Base-by-base conservation (phyloP, 441 rosid species). In the Gossypium lobatum region DNA sequence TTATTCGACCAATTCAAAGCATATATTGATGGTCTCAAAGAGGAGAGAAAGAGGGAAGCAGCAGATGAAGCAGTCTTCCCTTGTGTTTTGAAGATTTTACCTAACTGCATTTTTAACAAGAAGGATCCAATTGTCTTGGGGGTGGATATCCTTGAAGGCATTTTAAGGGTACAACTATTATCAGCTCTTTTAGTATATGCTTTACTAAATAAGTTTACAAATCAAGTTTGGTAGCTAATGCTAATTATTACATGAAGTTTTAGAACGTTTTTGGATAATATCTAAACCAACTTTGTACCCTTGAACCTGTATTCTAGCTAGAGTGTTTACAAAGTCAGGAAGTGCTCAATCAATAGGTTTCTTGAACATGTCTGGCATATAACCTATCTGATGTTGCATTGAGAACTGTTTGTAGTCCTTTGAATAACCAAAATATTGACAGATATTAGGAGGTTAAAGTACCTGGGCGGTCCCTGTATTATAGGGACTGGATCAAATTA, bases 1-100 rank as follows among this genome's bases (percentile, higher is more conserved):
- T 82, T 93, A 48, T 90, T 93, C 76, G 97, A 95, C 77, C 99
- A 86, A 78, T 95, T 93, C 75, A 88, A 89, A 82, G 98, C 93
- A n/a, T 95, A 91, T 79, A 91, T 90, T 54, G 89, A 85, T 72
- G 87, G 83, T 55, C 84, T 93, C 75, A 95, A 89, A 83, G 99
- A 93, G 80, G 99, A 90, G 86, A 91, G 90, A 83, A 91, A 88
- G 89, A 93, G 73, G 82, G 98, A 91, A 85, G 85, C 97, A 69
- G 97, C 96, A 0, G 96, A 89, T 21, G 98, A 93, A 79, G 98
- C 96, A 23, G 96, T 95, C 71, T 95, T 95, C 83, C 98, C 98
- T 16, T 93, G 98, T 64, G 92, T 91, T 63, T 91, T 95, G 73
- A 46, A 84, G 84, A 95, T 91, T 64, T 48, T 92, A 75, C 97